Evolutionary conservation across 169 alveolate species (phyloP).

Genomic region (Plasmodium chabaudi): DNA sequence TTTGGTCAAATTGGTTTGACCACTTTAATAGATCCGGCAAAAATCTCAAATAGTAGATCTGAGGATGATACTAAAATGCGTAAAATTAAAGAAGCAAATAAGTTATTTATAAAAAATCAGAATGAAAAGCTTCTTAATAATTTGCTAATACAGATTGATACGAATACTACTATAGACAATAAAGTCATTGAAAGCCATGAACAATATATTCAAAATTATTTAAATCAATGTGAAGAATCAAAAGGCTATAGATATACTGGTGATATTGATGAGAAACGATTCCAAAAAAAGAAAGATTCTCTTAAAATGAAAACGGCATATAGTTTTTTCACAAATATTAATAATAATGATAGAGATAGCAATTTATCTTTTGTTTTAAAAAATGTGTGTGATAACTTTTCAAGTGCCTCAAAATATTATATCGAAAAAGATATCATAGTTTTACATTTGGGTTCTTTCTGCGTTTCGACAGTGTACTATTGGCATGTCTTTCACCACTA

Average conservation of each 20-base stretch:
- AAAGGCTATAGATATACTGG: slow-evolving; percentile 26
- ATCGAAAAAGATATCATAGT: slow-evolving; percentile 72
- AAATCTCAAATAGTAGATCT: slow-evolving; percentile 11
- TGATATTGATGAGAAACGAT: slow-evolving; percentile 34
- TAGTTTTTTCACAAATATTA: slow-evolving; percentile 2
- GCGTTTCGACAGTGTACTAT: slow-evolving; percentile 62
- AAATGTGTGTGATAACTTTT: slow-evolving; percentile 51
- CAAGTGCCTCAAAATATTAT: slow-evolving; percentile 30
- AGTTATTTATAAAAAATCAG: slow-evolving; percentile 57
- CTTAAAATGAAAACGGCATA: not conserved
- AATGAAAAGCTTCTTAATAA: slow-evolving; percentile 41
- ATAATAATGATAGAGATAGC: slow-evolving; percentile 17
- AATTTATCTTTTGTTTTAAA: slow-evolving; percentile 25
- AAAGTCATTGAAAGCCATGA: slow-evolving; percentile 24
- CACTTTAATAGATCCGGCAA: slow-evolving; percentile 9
- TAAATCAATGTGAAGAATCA: slow-evolving; percentile 32
- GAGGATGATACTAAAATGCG: slow-evolving; percentile 65
- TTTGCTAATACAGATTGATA: slow-evolving; percentile 1
- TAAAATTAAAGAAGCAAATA: slow-evolving; percentile 54
- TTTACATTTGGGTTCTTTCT: slow-evolving; percentile 61
- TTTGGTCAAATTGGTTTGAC: slow-evolving; percentile 23
- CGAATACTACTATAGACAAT: not conserved
- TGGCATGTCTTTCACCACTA: slow-evolving; percentile 77
- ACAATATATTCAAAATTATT: slow-evolving; percentile 9
- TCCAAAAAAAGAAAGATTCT: slow-evolving; percentile 18